Evolutionary conservation across 2,329 filamentous ascomycete genomes (phyloP).

Genomic region (Volutella citrinella): DNA sequence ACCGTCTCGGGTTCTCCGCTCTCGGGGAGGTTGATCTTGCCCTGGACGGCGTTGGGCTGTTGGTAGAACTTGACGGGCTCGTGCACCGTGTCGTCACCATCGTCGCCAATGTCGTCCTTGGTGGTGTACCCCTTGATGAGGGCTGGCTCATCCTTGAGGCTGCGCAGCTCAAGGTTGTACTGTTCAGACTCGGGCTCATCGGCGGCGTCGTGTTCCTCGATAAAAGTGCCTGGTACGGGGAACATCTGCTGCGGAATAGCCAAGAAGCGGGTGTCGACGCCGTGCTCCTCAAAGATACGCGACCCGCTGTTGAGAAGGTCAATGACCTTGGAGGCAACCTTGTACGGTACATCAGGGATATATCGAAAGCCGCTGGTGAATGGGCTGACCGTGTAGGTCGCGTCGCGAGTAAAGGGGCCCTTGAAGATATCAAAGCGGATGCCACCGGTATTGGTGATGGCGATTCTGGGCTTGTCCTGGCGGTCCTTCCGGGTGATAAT

Average conservation of each 20-base stretch:
- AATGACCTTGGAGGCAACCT: conserved; percentile 68
- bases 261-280: conserved; percentile 44
- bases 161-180: conserved; percentile 30
- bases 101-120: conserved; percentile 73
- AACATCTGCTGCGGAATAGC: conserved; percentile 46
- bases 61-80: conserved; percentile 68
- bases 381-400: conserved; percentile 80
- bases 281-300: conserved; percentile 40
- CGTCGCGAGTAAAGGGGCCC: conserved; percentile 84
- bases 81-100: conserved; percentile 91
- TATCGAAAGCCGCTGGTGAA: conserved; percentile 78
- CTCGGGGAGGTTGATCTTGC: conserved; percentile 59
- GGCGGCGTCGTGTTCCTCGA: conserved; percentile 7
- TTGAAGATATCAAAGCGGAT: conserved; percentile 96
- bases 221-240: conserved; percentile 12
- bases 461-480: conserved; percentile 61
- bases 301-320: conserved; percentile 54
- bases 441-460: conserved; percentile 83
- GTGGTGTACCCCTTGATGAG: conserved; percentile 80
- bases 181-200: conserved; percentile 16
- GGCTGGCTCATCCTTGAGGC: conserved; percentile 31
- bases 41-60: conserved; percentile 81
- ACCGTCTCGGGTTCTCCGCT: conserved; percentile 64
- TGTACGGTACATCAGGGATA: conserved; percentile 78
- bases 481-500: conserved; percentile 57